A percentile compares a stretch with the other conserved stretches of the same genome.
phyloP scores from a whole-genome alignment of 352 stramenopile genomes.

The Globisporangium recalcitrans region DNA sequence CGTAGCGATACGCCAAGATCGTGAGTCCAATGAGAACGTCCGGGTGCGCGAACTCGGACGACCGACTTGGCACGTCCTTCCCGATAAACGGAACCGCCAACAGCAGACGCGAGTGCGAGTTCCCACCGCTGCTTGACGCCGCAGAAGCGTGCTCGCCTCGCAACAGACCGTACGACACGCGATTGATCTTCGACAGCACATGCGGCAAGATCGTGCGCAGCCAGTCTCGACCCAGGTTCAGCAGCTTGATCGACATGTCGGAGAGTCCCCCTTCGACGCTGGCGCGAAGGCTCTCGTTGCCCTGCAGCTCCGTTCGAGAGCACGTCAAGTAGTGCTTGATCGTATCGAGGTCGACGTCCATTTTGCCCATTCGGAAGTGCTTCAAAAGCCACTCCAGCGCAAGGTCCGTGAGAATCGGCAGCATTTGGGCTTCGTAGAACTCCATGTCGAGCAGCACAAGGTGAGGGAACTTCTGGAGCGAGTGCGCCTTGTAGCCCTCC shows the following conservation, averaged over 20 bases:
- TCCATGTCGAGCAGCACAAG: conserved; percentile 95
- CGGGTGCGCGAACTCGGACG: conserved; percentile 98
- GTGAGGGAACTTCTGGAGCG: conserved; percentile 96
- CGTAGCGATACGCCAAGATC: conserved; percentile 89
- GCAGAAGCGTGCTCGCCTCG: conserved; percentile 56
- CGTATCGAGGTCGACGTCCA: conserved; percentile 79
- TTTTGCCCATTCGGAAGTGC: conserved; percentile 91
- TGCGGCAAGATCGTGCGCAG: conserved; percentile 97
- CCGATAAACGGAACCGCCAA: conserved; percentile 98
- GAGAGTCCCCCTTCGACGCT: conserved; percentile 72
- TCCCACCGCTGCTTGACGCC: conserved; percentile 57
- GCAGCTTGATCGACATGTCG: conserved; percentile 93
- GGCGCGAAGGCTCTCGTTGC: conserved; percentile 69
- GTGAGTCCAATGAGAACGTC: conserved; percentile 94
- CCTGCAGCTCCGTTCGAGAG: conserved; percentile 47
- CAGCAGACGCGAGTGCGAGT: conserved; percentile 95
- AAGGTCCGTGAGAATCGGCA: conserved; percentile 90
- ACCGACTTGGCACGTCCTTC: conserved; percentile 98
- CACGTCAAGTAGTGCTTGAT: conserved; percentile 72
- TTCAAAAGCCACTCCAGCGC: conserved; percentile 80
- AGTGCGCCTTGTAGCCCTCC: conserved; percentile 90
- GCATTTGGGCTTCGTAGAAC: conserved; percentile 93
- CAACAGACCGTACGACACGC: conserved; percentile 97
- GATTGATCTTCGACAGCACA: conserved; percentile 98
- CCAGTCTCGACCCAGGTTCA: conserved; percentile 98